Percentiles rank a stretch among this genome's conserved stretches.
Conservation (phyloP, 106 monocot genomes). For the Dendrobium officinale region DNA sequence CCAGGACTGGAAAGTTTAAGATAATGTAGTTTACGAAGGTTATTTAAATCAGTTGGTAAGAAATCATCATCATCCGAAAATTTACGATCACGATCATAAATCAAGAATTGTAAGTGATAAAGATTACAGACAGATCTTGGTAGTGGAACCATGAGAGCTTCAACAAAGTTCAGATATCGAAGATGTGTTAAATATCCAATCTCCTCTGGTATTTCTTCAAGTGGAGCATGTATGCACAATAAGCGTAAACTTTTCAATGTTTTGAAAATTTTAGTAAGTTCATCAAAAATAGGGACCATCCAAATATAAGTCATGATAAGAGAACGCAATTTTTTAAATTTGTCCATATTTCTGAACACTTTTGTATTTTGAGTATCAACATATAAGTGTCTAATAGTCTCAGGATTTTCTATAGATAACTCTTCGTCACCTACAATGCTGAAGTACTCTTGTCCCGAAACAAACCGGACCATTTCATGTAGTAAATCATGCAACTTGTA, state of each 20-base stretch:
- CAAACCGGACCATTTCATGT: conserved; percentile 11
- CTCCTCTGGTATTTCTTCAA: not conserved
- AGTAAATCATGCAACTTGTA: conserved; percentile 25
- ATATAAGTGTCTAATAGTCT: conserved; percentile 16
- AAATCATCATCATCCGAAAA: too few relatives aligned
- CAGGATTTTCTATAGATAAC: not conserved
- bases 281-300: not conserved
- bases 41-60: too few relatives aligned
- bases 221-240: not conserved
- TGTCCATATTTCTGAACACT: not conserved
- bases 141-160: too few relatives aligned
- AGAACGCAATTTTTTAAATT: conserved; percentile 14
- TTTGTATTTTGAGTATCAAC: not conserved
- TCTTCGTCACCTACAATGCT: not conserved
- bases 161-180: too few relatives aligned
- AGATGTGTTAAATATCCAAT: too few relatives aligned
- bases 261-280: not conserved
- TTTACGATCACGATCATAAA: too few relatives aligned
- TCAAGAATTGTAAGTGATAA: too few relatives aligned
- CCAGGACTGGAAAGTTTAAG: too few relatives aligned
- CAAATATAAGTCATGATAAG: not conserved
- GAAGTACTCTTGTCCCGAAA: conserved; percentile 18
- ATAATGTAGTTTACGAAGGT: too few relatives aligned
- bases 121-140: too few relatives aligned
- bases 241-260: not conserved